Conservation (phyloP, 225 moss, liverwort and hornwort genomes). For the Bryum argenteum region DNA sequence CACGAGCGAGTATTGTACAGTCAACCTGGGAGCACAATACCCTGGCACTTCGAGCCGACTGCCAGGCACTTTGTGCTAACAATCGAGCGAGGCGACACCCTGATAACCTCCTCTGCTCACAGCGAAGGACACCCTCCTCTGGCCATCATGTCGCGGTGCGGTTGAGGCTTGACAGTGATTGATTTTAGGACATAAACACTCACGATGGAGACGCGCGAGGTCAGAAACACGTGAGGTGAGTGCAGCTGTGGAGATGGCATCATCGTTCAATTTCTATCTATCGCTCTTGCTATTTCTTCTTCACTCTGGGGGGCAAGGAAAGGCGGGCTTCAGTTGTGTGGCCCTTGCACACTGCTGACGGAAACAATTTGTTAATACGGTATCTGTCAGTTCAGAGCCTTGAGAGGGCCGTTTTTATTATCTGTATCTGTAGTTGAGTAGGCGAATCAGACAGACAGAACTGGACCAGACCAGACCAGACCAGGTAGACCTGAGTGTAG, state of each 20-base stretch:
- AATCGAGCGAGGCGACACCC: conserved; percentile 13
- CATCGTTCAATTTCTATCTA: conserved; percentile 26
- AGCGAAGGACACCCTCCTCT: conserved; percentile 34
- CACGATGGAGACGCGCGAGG: conserved; percentile 28
- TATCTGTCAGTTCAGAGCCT: conserved; percentile 59
- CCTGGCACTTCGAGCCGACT: conserved; percentile 40
- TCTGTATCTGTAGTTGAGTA: conserved; percentile 68
- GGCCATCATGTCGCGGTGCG: conserved; percentile 18
- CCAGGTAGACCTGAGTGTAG: conserved; percentile 4
- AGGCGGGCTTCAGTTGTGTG: conserved; percentile 33
- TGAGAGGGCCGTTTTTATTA: conserved; percentile 48
- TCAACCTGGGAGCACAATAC: conserved; percentile 37
- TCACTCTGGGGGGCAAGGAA: conserved; percentile 24
- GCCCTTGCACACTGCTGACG: conserved; percentile 34
- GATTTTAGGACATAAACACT: conserved; percentile 47
- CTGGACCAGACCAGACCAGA: no score
- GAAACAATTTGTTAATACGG: conserved; percentile 67
- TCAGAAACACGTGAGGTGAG: conserved; percentile 42
- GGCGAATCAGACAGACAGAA: conserved; percentile 31
- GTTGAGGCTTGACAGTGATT: conserved; percentile 33
- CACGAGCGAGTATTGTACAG: conserved; percentile 61
- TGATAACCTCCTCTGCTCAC: conserved; percentile 16
- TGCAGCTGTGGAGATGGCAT: conserved; percentile 26
- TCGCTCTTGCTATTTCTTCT: conserved; percentile 27
- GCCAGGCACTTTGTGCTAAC: conserved; percentile 30